Base-by-base conservation (phyloP, 2,329 filamentous ascomycete species). In the Orbilia brochopaga region DNA sequence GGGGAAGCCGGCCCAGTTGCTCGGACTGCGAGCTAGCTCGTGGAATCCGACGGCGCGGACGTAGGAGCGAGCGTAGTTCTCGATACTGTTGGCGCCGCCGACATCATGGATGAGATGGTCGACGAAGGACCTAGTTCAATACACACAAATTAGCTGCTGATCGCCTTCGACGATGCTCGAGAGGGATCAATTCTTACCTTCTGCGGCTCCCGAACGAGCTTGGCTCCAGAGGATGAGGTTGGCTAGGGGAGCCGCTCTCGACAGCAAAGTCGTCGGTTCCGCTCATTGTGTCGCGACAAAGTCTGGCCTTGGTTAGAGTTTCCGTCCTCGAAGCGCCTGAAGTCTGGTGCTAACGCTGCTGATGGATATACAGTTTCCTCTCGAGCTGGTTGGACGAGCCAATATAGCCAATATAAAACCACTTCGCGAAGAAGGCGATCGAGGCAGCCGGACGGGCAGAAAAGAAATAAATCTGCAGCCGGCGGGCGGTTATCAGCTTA, bases 61-160 rank as follows among this genome's bases (percentile, higher is more conserved):
- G 90, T 92, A 96, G 76, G 91, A 96, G 72, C 90, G 86, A 50
- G 92, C 90, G 78, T 97, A 97, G 77, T 92, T 96, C 77, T 94
- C 89, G 76, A 97, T 90, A 79, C 90, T 95, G 82, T 97, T 97
- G 73, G 92, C 89, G 56, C 93, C 93, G 74, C 93, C 94, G 53
- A 90, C 88, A 72, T 96, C 88, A 75, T 75, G 75, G 53, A 77
- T 75, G 54, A 74, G 69, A 37, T 76, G 75, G 60, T 72, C 67
- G 52, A 72, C 67, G 17, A 72, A 72, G 11, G 67, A 30, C 44
- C 44, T 60, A 8, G 21, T 8, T 8, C 27, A 8, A 32, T 8
- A 32, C 27, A 8, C 27, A 32, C 27, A 8, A 32, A 32, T 32
- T 32, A 32, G 27, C 27, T 4, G 27, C 27, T 32, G 8, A 8